Conservation (phyloP, 2,329 filamentous ascomycete genomes). For the Venturia nashicola region DNA sequence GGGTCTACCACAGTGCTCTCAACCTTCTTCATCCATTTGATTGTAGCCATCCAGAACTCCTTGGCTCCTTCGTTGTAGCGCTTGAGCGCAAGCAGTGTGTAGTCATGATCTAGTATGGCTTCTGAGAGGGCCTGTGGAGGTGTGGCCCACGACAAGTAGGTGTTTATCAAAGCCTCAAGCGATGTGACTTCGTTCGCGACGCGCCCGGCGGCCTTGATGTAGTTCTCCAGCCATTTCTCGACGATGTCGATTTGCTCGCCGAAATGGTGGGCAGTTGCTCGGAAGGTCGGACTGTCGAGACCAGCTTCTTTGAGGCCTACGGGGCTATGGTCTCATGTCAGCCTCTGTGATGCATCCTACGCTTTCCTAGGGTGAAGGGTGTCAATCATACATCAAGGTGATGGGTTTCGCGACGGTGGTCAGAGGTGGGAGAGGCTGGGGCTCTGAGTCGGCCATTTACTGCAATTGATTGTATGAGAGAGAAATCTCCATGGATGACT, state of each 20-base stretch:
- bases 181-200: conserved; percentile 54
- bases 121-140: conserved; percentile 66
- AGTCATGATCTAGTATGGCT: conserved; percentile 85
- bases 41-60: conserved; percentile 73
- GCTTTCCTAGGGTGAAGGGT: not conserved
- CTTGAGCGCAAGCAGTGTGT: conserved; percentile 76
- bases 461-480: not conserved
- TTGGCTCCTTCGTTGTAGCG: conserved; percentile 73
- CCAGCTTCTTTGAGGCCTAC: conserved; percentile 89
- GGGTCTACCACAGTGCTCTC: conserved; percentile 71
- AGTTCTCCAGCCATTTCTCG: conserved; percentile 80
- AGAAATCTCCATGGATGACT: not conserved
- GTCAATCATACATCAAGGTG: conserved; percentile 26
- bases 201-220: conserved; percentile 49
- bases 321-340: conserved; percentile 37
- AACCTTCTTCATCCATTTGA: conserved; percentile 64
- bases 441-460: conserved; percentile 24
- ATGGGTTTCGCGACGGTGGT: conserved; percentile 28
- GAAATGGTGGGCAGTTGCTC: conserved; percentile 75
- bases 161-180: conserved; percentile 69
- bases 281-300: conserved; percentile 92
- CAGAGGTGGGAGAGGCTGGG: conserved; percentile 18
- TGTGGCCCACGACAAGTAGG: conserved; percentile 63
- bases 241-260: conserved; percentile 82
- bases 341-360: not conserved